phyloP scores from a whole-genome alignment of 257 asterid genomes.

The Voacanga thouarsii region DNA sequence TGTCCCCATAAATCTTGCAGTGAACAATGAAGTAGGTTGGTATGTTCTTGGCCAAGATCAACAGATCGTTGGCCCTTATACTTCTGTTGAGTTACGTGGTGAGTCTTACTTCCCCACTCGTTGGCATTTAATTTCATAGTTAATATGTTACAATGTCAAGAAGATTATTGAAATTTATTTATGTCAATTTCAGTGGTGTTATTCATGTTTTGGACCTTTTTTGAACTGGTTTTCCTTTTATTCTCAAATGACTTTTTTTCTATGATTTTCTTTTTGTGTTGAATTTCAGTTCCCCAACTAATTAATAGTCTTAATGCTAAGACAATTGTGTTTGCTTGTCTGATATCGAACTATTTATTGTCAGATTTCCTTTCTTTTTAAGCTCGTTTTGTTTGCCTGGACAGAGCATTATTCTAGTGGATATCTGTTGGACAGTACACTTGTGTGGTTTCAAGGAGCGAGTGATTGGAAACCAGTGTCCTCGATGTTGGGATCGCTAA shows the following conservation, averaged over 20 bases:
- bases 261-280: constrained; percentile 14
- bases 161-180: constrained; percentile 5
- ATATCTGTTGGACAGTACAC: constrained; percentile 60
- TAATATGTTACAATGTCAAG: background rate
- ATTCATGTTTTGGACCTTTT: constrained; percentile 25
- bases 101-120: constrained; percentile 17
- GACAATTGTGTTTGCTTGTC: constrained; percentile 30
- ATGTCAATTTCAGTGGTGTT: background rate
- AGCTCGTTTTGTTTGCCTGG: constrained; percentile 47
- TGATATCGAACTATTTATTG: constrained; percentile 32
- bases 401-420: constrained; percentile 85
- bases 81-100: constrained; percentile 77
- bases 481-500: constrained; percentile 47
- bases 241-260: constrained; percentile 24
- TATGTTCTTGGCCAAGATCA: constrained; percentile 77
- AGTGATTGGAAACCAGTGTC: constrained; percentile 76
- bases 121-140: constrained; percentile 10
- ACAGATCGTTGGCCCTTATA: constrained; percentile 77
- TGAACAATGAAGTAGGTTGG: constrained; percentile 66
- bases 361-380: constrained; percentile 17
- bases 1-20: constrained; percentile 28
- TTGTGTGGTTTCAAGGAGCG: constrained; percentile 86
- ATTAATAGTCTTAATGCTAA: constrained; percentile 29
- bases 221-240: constrained; percentile 16
- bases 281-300: constrained; percentile 35